Evolutionary conservation across 352 stramenopile species (phyloP), one percentile per base, ranked within the genome.

Genomic region (Aphanomyces cochlioides): DNA sequence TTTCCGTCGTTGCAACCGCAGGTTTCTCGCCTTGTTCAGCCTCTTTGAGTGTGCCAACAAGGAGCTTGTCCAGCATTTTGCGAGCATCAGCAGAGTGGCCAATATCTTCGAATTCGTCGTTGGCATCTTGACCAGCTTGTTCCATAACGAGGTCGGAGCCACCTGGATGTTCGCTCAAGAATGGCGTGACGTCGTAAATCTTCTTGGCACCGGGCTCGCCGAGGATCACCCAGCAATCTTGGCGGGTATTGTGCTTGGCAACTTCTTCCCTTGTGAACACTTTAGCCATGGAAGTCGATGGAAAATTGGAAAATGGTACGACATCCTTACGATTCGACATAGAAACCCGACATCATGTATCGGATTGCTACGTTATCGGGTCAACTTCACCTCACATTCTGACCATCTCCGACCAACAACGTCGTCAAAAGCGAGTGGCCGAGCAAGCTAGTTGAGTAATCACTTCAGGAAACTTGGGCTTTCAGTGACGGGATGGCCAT

Each of bases 101-200:
- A 78, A 99, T 98, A 76, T 99, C 96, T 76, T 99, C 84, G 73
- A 98, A 98, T 66, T 95, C 92, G 61, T 93, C 91, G 5, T 89
- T 97, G 36, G 89, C 92, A 78, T 98, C 93, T 75, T 92, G 80
- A 60, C 94, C 94, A 39, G 90, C 92, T 70, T 98, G 82, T 72
- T 98, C 96, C 57, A 99, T 78, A 76, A 99, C 93, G 70, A 99
- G 97, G 83, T 99, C 96, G 8, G 96, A 90, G 64, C 97, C 97
- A 76, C 97, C 97, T 21, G 97, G 97, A 82, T 99, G 97, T 80
- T 99, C 96, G 75, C 99, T 95, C 63, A 99, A 83, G 83, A 99
- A 99, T 67, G 88, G 87, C 38, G 95, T 98, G 41, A 99, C 92
- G 77, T 99, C 94, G 79, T 99, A 99, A 34, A 99, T 96, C 79